A percentile compares a stretch with the other conserved stretches of the same genome.
Conservation (phyloP, 1,139 yeast species). For the Geotrichum fermentans region DNA sequence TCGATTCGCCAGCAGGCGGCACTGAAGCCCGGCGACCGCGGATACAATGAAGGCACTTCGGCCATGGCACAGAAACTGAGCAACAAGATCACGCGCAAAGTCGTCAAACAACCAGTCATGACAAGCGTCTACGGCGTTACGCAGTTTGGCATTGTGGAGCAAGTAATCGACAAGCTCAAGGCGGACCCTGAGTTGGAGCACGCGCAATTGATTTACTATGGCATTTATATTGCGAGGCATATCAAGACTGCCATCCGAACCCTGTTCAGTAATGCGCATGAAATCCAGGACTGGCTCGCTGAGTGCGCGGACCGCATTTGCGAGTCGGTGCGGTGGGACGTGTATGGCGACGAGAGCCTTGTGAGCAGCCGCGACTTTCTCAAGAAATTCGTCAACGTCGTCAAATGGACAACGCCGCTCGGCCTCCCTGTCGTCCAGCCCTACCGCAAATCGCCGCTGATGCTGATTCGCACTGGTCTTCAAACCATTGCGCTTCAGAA, state of each 20-base stretch:
- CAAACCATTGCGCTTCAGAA: constrained; percentile 74
- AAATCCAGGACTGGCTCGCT: constrained; percentile 86
- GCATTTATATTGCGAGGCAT: constrained; percentile 62
- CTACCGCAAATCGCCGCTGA: constrained; percentile 58
- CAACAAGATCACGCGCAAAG: constrained; percentile 66
- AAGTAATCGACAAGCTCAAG: constrained; percentile 46
- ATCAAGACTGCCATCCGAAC: constrained; percentile 74
- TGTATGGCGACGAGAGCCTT: constrained; percentile 17
- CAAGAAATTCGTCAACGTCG: constrained; percentile 66
- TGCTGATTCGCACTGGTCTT: constrained; percentile 62
- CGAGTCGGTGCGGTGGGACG: constrained; percentile 44
- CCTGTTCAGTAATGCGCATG: constrained; percentile 78
- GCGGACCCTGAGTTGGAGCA: constrained; percentile 23
- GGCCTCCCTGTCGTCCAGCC: constrained; percentile 92
- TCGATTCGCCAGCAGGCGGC: constrained; percentile 46
- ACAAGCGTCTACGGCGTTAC: constrained; percentile 95
- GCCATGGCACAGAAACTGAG: constrained; percentile 46
- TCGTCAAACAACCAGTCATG: constrained; percentile 94
- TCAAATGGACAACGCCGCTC: constrained; percentile 90
- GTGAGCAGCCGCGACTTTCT: constrained; percentile 20
- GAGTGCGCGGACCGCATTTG: constrained; percentile 73
- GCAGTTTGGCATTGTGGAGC: constrained; percentile 75
- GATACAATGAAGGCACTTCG: constrained; percentile 4
- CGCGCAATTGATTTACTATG: constrained; percentile 23
- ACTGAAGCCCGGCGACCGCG: neutral